phyloP scores from a whole-genome alignment of 2,329 filamentous ascomycete species.

The Mycosphaerella arachidis region DNA sequence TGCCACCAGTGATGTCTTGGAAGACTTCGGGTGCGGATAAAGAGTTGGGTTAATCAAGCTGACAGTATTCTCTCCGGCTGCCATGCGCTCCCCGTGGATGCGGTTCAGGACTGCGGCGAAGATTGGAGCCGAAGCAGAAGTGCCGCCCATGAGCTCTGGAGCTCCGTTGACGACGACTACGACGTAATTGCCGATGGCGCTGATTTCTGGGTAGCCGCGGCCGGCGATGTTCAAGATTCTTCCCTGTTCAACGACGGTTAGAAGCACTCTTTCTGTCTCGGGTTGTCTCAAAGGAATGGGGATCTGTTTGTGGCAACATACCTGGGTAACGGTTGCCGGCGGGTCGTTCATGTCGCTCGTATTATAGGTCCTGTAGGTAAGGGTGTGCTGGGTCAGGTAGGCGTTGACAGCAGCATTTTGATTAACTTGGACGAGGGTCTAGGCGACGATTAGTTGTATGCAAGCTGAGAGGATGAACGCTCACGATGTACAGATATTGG shows the following conservation, averaged over 20 bases:
- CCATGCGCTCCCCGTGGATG: constrained; percentile 30
- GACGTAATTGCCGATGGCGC: constrained; percentile 28
- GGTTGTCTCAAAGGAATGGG: too few species aligned
- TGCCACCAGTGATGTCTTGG: constrained; percentile 36
- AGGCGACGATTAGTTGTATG: constrained; percentile 32
- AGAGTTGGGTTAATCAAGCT: constrained; percentile 29
- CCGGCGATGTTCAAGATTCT: constrained; percentile 28
- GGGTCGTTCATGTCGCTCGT: constrained; percentile 47
- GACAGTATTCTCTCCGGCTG: constrained; percentile 25
- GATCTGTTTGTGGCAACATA: too few species aligned
- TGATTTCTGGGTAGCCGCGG: constrained; percentile 42
- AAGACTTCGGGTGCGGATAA: constrained; percentile 38
- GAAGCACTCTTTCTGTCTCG: constrained; percentile 8
- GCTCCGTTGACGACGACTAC: constrained; percentile 16
- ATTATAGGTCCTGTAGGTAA: constrained; percentile 36
- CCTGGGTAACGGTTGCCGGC: too few species aligned
- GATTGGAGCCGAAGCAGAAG: constrained; percentile 25
- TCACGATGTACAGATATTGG: constrained; percentile 27
- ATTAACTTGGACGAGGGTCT: constrained; percentile 35
- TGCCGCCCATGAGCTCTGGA: constrained; percentile 26
- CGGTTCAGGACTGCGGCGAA: constrained; percentile 28
- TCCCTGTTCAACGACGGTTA: too few species aligned
- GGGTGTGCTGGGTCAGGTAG: constrained; percentile 33
- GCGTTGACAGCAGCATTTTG: constrained; percentile 35
- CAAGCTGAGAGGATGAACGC: constrained; percentile 9